Evolutionary conservation across 139 green algal species (phyloP), one percentile per base, ranked within the genome.

Genomic region (Volvox reticuliferus): DNA sequence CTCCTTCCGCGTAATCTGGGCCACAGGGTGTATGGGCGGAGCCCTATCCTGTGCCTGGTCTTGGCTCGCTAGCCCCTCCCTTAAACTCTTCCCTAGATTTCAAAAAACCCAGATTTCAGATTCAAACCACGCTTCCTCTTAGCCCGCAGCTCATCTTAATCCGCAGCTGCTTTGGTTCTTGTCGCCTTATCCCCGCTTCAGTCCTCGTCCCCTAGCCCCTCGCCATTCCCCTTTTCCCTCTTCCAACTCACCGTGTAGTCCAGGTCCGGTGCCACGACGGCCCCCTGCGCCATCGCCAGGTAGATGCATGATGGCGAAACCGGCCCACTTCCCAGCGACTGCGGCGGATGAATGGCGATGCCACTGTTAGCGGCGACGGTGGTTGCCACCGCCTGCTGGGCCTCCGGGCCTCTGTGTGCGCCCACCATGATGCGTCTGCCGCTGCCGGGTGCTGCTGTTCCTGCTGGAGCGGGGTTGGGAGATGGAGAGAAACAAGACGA

Each of bases 261-360:
- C 17, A 89, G 69, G 3, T 89, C 85, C 28, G 85, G 85, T 3
- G 85, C 85, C 85, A 89, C 85, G 13, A 89, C 85, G 1, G 85
- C 85, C 36, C 85, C 85, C 50, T 69, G 81, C 37, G 37, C 37
- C 28, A 89, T 50, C 37, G 69, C 32, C 1, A 89, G 69, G 0
- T 50, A 36, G 37, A 89, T 89, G n/a, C 2, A 17, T 0, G 85
- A 89, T 5, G 85, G 69, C 0, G 83, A 89, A 5, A 44, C 36
- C 12, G 67, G 16, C 67, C 24, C 83, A 26, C 24, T 35, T 18
- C 62, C 28, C 22, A 62, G 81, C 61, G 55, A 65, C 82, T 88
- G 82, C 76, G 14, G 76, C 33, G 1, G 35, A 22, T 84, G 78
- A 22, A 17, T 22, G 37, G 36, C 78, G 0, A 44, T 65, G 36